Base-by-base conservation (phyloP, 2,329 filamentous ascomycete genomes). In the Sclerotinia minor region DNA sequence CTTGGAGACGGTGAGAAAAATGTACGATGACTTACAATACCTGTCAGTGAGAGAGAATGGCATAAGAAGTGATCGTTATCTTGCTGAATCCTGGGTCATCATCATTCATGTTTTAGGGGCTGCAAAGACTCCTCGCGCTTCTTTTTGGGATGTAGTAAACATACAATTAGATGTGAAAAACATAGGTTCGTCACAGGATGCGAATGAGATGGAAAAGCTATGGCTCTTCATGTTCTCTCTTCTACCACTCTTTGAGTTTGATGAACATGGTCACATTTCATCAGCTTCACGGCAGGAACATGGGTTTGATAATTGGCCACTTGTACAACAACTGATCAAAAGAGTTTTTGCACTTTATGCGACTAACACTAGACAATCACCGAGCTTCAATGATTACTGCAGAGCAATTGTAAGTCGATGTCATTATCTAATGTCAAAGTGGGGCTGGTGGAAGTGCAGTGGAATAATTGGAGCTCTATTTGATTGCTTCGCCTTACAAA, bases 351-450 rank as follows among this genome's bases (percentile, higher is more conserved):
- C 84, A 26, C 73, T 88, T 2, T 90, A 90, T 73, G 80, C 81
- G 69, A 77, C 78, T n/a, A 85, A 87, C 66, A 73, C 77, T 3
- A 81, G 81, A 29, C 87, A 90, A 72, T 77, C 83, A 1, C 80
- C 86, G 1, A 84, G 85, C 73, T 89, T 90, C 80, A 90, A 89
- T 71, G 84, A 85, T 69, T 90, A 90, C 72, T 88, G 85, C 69
- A 82, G 84, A 24, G 83, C 85, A 7, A 75, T 88, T 5, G 78
- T 89, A 44, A 81, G 81, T 24, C 84, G 88, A 41, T 90, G 88
- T 70, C 83, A 89, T 73, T 84, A 85, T 73, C 81, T 90, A 13
- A 84, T 89, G 58, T 80, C 83, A 68, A 83, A 87, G 75, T 91
- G 88, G 88, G 86, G 86, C 5, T 90, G 88, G 88, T 80, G 80